A percentile compares a stretch with the other conserved stretches of the same genome.
Evolutionary conservation across 2,329 filamentous ascomycete species (phyloP).

Genomic region (Pseudocercospora fijiensis): DNA sequence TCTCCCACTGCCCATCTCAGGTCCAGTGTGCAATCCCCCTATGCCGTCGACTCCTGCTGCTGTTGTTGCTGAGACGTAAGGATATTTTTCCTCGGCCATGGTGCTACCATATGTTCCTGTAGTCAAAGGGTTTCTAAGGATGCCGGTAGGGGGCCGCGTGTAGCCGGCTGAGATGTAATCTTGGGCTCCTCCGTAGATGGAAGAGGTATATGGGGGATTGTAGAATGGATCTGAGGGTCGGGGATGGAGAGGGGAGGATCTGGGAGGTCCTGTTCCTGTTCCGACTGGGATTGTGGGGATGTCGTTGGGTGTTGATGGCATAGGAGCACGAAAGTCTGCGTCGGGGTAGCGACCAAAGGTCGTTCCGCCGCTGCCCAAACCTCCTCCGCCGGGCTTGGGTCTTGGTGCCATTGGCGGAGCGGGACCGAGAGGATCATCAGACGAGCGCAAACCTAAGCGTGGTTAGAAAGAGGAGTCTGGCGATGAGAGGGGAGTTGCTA

Average conservation of each 20-base stretch:
- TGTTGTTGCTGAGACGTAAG: neutral
- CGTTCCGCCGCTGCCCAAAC: neutral
- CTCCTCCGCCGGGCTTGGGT: neutral
- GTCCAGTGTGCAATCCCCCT: neutral
- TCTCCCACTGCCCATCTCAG: neutral
- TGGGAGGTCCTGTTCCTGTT: neutral
- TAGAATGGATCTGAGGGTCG: neutral
- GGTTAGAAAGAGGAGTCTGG: neutral
- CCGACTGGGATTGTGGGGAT: neutral
- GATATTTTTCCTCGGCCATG: too few relatives aligned
- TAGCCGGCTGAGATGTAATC: slow-evolving; percentile 1
- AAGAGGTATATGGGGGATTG: neutral
- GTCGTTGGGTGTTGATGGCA: neutral
- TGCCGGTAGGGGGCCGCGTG: neutral
- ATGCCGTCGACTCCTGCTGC: neutral
- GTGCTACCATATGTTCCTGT: neutral
- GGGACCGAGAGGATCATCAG: neutral
- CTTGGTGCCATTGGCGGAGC: neutral
- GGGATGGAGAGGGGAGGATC: neutral
- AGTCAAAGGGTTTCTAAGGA: neutral
- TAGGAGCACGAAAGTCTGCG: neutral
- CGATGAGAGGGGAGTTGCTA: neutral
- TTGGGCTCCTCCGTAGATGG: neutral
- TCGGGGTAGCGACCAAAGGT: neutral
- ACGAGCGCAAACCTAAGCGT: neutral